Evolutionary conservation across 192 early-diverging fungal species (phyloP), one percentile per base, ranked within the genome.

Genomic region (Coemansia sp.): DNA sequence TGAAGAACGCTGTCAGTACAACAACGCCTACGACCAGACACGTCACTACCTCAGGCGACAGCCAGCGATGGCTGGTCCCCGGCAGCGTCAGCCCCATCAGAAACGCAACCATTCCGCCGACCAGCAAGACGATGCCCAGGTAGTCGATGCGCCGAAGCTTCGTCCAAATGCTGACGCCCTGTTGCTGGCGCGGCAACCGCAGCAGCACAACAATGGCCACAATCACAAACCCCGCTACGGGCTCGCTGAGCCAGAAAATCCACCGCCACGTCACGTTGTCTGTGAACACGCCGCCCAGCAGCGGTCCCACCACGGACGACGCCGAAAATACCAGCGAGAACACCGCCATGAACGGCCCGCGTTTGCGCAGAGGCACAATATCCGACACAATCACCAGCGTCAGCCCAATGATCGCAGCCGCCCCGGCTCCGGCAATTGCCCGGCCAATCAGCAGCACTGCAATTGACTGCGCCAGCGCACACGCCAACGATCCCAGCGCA

Each of bases 41-140:
- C 1, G 32, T 44, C 49, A 94, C 86, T 16, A 89, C 86, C 27
- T 84, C 64, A 10, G 90, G 64, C 26, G 82, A 78, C 25, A 65
- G 67, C 94, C 93, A 96, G 0, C 30, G 22, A 70, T 88, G 88
- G 9, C 73, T 73, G 50, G 76, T 76, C 27, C 93, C 89, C 26
- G 92, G 93, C 66, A 88, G 83, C 48, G 89, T 86, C 56, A 91
- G 75, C 0, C 92, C 92, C 28, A 91, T 58, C 3, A 94, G 73
- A 32, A 95, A 59, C 14, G 73, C 69, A 10, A 85, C 55, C 25
- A 89, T 81, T 19, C 86, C 83, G 53, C 73, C 62, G 49, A 89
- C 74, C 32, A 92, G 64, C n/a, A 88, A 44, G 22, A 76, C 44
- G 19, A 84, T 76, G 47, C 90, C 92, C 38, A 87, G 58, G 56